Base-by-base conservation (phyloP, 164 flowering plant genomes). In the Cinnamomum micranthum region DNA sequence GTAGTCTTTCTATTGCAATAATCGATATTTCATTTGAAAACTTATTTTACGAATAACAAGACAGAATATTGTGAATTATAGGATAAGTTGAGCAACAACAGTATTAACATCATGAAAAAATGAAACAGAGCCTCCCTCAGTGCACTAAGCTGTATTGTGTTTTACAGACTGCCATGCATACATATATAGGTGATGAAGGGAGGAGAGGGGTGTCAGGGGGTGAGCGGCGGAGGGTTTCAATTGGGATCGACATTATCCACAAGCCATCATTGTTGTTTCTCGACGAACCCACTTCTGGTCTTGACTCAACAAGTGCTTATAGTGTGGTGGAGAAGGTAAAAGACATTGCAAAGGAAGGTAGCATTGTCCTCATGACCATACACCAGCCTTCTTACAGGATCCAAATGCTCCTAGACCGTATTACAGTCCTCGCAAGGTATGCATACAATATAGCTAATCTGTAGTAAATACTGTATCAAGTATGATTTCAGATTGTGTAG, bases 301-400 rank as follows among this genome's bases (percentile, higher is more conserved):
- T 92, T 12, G 93, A 90, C 73, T 92, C 94, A 0, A 88, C 92
- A 27, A 90, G 93, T 59, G 97, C 93, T 64, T 90, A 74, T 82
- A 90, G 91, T 72, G 93, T 92, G 13, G 93, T 92, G 1, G 91
- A 92, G 50, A 89, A 87, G 81, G 91, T 92, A 12, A 87, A 90
- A 75, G 92, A 86, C 72, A 89, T 92, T 7, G 93, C 97, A 25
- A 72, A 76, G 69, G 77, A 86, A 20, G 92, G 94, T 1, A 88
- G 97, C 85, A 90, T 89, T 11, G 97, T 92, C 67, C 86, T 92
- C 74, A 89, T 92, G 97, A 90, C 93, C 65, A 89, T 92, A 59
- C 97, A 90, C 77, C 97, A 92, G 75, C 97, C 97, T 69, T 87
- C 93, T 59, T 90, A 75, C 76, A 77, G 96, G 76, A 90, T 91